phyloP scores from a whole-genome alignment of 139 green algal genomes.

The Coccomyxa sp. region DNA sequence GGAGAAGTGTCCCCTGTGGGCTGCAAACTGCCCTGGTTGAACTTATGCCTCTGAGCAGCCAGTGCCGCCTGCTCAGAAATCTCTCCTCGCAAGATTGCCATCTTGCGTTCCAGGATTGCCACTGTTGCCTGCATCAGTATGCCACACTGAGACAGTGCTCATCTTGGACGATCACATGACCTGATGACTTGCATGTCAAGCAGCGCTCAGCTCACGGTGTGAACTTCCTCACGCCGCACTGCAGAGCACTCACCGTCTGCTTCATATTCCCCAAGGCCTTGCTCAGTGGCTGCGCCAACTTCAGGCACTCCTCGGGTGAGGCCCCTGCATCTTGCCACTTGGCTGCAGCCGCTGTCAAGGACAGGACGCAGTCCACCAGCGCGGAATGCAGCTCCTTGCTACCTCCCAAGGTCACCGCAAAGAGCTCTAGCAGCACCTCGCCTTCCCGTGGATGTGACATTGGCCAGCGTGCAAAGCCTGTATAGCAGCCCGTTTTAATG shows the following conservation, averaged over 20 bases:
- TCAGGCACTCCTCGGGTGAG: not conserved
- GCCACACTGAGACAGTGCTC: too few species aligned
- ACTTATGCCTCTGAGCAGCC: conserved; percentile 24
- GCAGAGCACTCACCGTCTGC: too few species aligned
- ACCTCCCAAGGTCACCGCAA: not conserved
- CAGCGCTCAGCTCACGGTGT: not conserved
- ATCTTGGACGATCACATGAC: too few species aligned
- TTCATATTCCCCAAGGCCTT: not conserved
- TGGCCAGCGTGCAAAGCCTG: not conserved
- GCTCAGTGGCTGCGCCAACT: not conserved
- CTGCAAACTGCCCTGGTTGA: conserved; percentile 21
- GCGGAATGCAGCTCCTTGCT: not conserved
- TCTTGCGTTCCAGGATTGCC: conserved; percentile 21
- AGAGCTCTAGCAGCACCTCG: not conserved
- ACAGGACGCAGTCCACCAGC: not conserved
- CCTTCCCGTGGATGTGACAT: not conserved
- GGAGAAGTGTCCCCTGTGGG: conserved; percentile 13
- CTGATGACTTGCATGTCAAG: not conserved
- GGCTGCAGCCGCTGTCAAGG: not conserved
- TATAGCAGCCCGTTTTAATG: too few species aligned
- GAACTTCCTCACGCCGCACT: too few species aligned
- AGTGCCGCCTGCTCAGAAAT: conserved; percentile 18
- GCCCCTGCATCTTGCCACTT: not conserved
- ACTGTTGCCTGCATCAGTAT: conserved; percentile 7
- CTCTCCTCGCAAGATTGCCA: conserved; percentile 17